phyloP scores from a whole-genome alignment of 495 filamentous ascomycete genomes.

The Aspergillus leporis region DNA sequence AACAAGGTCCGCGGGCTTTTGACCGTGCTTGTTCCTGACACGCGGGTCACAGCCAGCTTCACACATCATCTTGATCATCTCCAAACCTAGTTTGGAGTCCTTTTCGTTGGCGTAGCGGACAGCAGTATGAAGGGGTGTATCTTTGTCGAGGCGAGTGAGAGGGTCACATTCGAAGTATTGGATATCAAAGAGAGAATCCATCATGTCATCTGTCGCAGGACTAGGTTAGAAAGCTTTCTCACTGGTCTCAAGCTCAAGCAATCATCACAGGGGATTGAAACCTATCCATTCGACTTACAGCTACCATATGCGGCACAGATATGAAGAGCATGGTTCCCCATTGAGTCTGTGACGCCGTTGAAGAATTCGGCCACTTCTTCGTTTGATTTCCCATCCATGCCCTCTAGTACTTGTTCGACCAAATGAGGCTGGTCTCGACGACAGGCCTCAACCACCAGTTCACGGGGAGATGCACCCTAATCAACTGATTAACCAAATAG shows the following conservation, averaged over 20 bases:
- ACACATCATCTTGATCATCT: slow-evolving; percentile 84
- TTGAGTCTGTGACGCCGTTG: slow-evolving; percentile 77
- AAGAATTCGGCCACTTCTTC: slow-evolving; percentile 67
- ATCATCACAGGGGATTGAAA: not conserved
- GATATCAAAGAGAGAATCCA: slow-evolving; percentile 92
- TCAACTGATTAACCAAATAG: slow-evolving; percentile 9
- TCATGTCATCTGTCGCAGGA: slow-evolving; percentile 69
- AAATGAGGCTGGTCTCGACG: slow-evolving; percentile 89
- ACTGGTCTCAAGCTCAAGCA: not conserved
- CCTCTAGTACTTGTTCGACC: slow-evolving; percentile 58
- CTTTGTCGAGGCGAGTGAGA: slow-evolving; percentile 72
- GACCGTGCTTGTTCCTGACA: slow-evolving; percentile 48
- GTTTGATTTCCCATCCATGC: slow-evolving; percentile 45
- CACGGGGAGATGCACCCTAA: slow-evolving; percentile 81
- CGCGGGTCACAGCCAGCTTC: slow-evolving; percentile 85
- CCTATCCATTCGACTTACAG: slow-evolving; percentile 57
- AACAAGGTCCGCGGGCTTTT: slow-evolving; percentile 44
- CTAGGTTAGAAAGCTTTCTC: not conserved
- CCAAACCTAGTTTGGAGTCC: slow-evolving; percentile 62
- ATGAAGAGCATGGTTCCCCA: slow-evolving; percentile 88
- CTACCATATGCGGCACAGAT: slow-evolving; percentile 83
- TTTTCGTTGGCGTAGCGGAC: slow-evolving; percentile 79
- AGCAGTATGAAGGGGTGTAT: slow-evolving; percentile 88
- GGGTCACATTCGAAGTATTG: slow-evolving; percentile 94
- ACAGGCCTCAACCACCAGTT: slow-evolving; percentile 89